A percentile compares a stretch with the other conserved stretches of the same genome.
These are phyloP conservation scores for Solanum pinnatisectum DNA, from an alignment of 257 asterid species.

Conservation along the genomic window DNA sequence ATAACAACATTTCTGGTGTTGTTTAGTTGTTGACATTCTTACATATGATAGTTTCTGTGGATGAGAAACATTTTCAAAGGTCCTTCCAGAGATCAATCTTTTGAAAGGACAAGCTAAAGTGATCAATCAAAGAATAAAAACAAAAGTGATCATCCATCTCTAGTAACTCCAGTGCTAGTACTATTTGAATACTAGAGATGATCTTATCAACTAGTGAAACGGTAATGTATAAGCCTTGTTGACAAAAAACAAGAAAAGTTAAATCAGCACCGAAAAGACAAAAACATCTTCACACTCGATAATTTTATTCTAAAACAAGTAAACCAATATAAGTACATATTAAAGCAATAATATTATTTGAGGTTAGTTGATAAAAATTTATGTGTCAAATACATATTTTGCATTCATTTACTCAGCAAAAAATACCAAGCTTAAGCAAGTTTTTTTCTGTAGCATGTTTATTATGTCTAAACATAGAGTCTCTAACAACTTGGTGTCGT, in stretches of 20 bases:
- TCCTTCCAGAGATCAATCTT: background rate
- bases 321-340: background rate
- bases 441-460: background rate
- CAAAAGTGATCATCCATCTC: background rate
- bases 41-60: background rate
- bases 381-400: background rate
- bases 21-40: background rate
- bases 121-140: background rate
- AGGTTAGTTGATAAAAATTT: background rate
- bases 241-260: background rate
- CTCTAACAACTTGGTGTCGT: constrained; percentile 3
- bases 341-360: background rate
- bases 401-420: background rate
- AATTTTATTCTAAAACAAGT: no score
- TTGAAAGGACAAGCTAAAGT: background rate
- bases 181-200: background rate
- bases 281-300: background rate
- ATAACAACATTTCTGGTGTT: background rate
- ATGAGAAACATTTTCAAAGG: background rate
- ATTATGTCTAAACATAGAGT: no score
- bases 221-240: background rate
- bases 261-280: background rate
- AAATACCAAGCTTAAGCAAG: background rate
- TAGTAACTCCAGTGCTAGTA: no score
- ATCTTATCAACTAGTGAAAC: background rate